Base-by-base conservation (phyloP, 192 early-diverging fungal genomes). In the Dimargaris verticillata region DNA sequence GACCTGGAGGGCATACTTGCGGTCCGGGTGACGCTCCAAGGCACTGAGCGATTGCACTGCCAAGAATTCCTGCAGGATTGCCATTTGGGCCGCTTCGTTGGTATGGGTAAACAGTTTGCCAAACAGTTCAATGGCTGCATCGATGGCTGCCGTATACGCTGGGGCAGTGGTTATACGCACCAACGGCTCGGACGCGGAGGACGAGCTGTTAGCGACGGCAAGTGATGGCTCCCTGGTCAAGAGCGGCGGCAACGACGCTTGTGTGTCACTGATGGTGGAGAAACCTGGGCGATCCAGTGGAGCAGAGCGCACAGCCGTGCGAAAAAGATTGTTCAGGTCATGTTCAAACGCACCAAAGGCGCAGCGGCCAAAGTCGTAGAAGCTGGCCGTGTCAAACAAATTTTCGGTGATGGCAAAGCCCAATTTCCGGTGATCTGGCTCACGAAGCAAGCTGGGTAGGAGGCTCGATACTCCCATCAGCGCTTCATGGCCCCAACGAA, bases 91-190 rank as follows among this genome's bases (percentile, higher is more conserved):
- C 6, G 78, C 63, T 24, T 84, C 79, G 11, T 74, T 73, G 48
- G 89, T 81, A 15, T 74, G 62, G 5, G 85, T 83, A 33, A 94
- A 86, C 12, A 93, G 55, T 0, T 78, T 72, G 1, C 84, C 79
- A 70, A 93, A 89, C 12, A 96, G 61, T 33, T 84, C 80, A 44
- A 95, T 79, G 9, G 85, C 78, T 2, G 81, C 71, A 68, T 98
- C 91, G n/a, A 92, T 82, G 41, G 85, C 76, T 13, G 74, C 70
- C 24, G 68, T 69, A 41, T 73, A 68, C 0, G 74, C 60, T 13
- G 68, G 46, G 6, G 28, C 52, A 38, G 42, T 54, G 29, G 25
- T 44, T 38, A 38, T 38, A 7, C 33, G 33, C 33, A 38, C 33
- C 45, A 28, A 17, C 25, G 38, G 43, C 47, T n/a, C 20, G 62